These are phyloP conservation scores for Aegilops longissima DNA, from an alignment of 176 grass and related monocot species.

Conservation along the genomic window DNA sequence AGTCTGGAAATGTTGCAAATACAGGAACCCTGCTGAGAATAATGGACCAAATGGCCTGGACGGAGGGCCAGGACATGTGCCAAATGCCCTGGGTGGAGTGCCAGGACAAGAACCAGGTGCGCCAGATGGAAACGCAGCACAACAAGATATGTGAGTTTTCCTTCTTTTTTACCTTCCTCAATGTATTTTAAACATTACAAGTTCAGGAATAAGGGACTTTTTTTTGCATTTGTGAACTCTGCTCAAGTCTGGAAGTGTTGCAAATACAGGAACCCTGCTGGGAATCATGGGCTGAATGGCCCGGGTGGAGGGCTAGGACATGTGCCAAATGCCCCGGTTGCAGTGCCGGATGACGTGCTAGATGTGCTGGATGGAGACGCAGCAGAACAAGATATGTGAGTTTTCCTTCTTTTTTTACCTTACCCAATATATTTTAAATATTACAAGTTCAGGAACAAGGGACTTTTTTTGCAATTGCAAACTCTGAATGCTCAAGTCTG, in stretches of 20 bases:
- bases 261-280: slow-evolving; percentile 19
- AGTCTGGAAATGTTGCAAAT: not conserved
- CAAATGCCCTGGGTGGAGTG: too few relatives aligned
- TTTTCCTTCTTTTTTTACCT: not conserved
- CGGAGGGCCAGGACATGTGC: too few relatives aligned
- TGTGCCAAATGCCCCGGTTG: too few relatives aligned
- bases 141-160: too few relatives aligned
- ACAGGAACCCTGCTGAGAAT: not conserved
- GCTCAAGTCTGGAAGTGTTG: not conserved
- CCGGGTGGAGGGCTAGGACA: too few relatives aligned
- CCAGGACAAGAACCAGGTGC: too few relatives aligned
- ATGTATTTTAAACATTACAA: not conserved
- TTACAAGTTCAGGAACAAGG: slow-evolving; percentile 21
- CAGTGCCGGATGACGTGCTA: too few relatives aligned
- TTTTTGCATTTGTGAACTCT: not conserved
- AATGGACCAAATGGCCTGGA: not conserved
- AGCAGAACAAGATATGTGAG: too few relatives aligned
- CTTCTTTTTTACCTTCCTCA: not conserved
- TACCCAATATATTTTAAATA: not conserved
- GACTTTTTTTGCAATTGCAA: not conserved
- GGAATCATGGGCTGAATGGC: not conserved
- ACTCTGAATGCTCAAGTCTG: not conserved
- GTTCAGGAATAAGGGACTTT: not conserved
- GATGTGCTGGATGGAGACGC: too few relatives aligned
- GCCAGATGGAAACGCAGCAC: too few relatives aligned